Percentiles rank a stretch among this genome's conserved stretches.
These are phyloP conservation scores for Gossypium raimondii DNA, from an alignment of 345 rosid genomes.

Conservation along the genomic window DNA sequence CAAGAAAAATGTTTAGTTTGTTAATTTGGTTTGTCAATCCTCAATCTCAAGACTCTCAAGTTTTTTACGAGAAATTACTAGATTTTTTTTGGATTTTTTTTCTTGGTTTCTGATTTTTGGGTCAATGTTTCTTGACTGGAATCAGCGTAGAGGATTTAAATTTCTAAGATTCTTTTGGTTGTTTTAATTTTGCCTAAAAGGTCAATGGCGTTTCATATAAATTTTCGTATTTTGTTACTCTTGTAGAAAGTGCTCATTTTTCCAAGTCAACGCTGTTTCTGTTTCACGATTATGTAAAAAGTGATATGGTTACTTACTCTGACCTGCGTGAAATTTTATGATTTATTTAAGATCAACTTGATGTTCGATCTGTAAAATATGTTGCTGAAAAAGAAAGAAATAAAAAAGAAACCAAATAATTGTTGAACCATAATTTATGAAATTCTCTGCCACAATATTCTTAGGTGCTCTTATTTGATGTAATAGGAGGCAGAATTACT, in stretches of 20 bases:
- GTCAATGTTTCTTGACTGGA: neutral
- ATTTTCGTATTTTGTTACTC: neutral
- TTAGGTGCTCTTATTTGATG: conserved; percentile 13
- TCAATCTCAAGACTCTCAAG: neutral
- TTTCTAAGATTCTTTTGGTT: neutral
- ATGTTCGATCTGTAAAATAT: neutral
- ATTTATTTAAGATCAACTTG: neutral
- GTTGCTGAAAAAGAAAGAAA: neutral
- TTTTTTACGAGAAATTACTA: neutral
- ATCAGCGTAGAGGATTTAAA: neutral
- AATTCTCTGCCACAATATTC: neutral
- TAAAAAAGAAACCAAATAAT: neutral
- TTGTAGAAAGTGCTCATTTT: neutral
- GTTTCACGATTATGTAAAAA: neutral
- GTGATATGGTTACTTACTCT: neutral
- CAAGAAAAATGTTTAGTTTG: neutral
- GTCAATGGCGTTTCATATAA: neutral
- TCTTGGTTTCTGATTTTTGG: neutral
- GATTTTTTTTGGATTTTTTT: neutral
- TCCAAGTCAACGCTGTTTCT: neutral
- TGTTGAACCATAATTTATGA: neutral
- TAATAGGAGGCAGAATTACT: conserved; percentile 1
- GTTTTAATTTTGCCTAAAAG: neutral
- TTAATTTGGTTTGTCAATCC: neutral
- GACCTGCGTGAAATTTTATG: neutral